phyloP scores from a whole-genome alignment of 305 asterid genomes.

The Fraxinus angustifolia region DNA sequence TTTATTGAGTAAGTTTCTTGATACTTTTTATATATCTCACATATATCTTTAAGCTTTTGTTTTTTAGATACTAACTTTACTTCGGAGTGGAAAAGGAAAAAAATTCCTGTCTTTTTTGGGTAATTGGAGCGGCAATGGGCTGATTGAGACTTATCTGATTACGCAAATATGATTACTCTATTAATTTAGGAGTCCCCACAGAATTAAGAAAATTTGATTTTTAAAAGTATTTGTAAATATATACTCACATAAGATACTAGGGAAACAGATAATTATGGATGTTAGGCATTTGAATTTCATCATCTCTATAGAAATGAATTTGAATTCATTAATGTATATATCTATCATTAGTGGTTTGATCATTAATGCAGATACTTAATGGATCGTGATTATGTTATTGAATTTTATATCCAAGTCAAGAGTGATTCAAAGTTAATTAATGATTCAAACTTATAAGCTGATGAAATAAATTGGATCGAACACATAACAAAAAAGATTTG shows the following conservation, averaged over 20 bases:
- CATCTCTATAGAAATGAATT: not conserved
- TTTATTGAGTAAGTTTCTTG: not conserved
- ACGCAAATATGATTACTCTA: not conserved
- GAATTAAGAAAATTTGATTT: not conserved
- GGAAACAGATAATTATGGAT: not conserved
- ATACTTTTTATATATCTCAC: not conserved
- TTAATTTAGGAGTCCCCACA: not conserved
- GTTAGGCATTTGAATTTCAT: not conserved
- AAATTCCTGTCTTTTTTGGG: too few species aligned
- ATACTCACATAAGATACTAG: not conserved
- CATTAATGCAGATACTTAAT: not conserved
- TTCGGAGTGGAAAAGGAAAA: not conserved
- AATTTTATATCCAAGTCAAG: not conserved
- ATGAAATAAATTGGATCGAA: not conserved
- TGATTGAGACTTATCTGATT: not conserved
- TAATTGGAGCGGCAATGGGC: not conserved
- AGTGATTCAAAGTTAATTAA: not conserved
- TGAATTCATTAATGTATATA: not conserved
- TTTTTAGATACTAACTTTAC: not conserved
- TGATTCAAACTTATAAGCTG: not conserved
- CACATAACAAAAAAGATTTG: too few species aligned
- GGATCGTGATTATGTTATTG: not conserved
- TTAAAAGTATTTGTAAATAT: not conserved
- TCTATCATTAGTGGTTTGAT: not conserved
- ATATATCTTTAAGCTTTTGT: not conserved